Evolutionary conservation across 2,329 filamentous ascomycete species (phyloP), one percentile per base, ranked within the genome.

Genomic region (Oidium heveae): DNA sequence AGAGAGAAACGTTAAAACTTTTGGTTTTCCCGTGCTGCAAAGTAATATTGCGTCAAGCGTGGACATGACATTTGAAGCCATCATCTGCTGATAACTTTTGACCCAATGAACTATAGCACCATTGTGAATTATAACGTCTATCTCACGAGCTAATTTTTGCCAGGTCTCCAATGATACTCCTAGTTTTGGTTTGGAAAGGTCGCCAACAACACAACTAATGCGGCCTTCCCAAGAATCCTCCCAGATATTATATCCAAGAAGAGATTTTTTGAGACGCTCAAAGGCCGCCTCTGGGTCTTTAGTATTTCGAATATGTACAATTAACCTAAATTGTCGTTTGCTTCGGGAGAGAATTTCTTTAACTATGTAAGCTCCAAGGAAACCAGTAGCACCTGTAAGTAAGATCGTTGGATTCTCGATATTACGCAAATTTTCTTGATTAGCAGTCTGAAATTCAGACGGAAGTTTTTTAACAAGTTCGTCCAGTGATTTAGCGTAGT

Each of bases 351-450:
- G 72, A 1, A 94, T 68, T 55, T 94, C 85, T 55, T 75, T 75
- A 34, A 93, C 70, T 12, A 95, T 71, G 63, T 87, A 93, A 0
- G 84, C 76, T 32, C 88, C 88, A 20, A 95, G 68, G 71, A 95
- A 95, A 2, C 88, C 88, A 5, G 88, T 95, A 4, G 85, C 86
- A 46, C 89, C 87, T 2, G 88, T 95, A 5, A 95, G 69, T 66
- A 95, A 84, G 12, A 91, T 73, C 0, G 81, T 86, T 36, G 70
- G 56, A 56, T 67, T 57, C 58, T 66, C 61, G 13, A 65, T 59
- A 15, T 62, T 47, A 2, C 59, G 57, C 28, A 66, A 61, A n/a
- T 60, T 56, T n/a, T 51, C 49, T 24, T 62, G 50, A 50, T 65
- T 59, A 6, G 64, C 64, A 0, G 63, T 62, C 58, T 66, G 67